Base-by-base conservation (phyloP, 2,329 filamentous ascomycete species). In the Alternaria incomplexa region DNA sequence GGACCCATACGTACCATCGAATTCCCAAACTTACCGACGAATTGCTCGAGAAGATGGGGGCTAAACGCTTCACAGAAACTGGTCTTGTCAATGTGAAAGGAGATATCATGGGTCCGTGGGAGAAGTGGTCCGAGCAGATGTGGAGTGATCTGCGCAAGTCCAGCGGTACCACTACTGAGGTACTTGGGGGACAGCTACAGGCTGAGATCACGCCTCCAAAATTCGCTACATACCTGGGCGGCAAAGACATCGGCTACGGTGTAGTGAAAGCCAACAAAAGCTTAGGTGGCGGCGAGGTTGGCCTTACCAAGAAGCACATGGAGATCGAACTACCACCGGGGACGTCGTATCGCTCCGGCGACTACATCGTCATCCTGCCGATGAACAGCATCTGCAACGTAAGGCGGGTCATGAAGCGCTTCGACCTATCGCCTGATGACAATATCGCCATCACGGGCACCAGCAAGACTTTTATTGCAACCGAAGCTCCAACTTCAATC, bases 321-420 rank as follows among this genome's bases (percentile, higher is more conserved):
- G 59, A 75, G 45, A 68, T 76, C 28, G 59, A 71, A 47, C 68
- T 75, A 23, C 81, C 81, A 3, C 61, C 70, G 6, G 77, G 73
- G 0, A 75, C 86, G 80, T 84, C 83, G 0, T 94, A 93, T 77
- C 83, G 85, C 48, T 85, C 89, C 2, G 91, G 91, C 12, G 91
- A 94, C 74, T 93, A 94, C 74, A 84, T 94, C 1, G 89, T 90
- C 0, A 82, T 93, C 3, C 82, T 93, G 1, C 91, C 91, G 0
- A 79, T 91, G 26, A 94, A 93, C 76, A 56, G 51, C 20, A 47
- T 59, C 3, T 43, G 52, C 12, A 67, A 52, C n/a, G 65, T 65
- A n/a, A 57, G 56, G n/a, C 68, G 72, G 6, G 63, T 70, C 22
- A 43, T 70, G 22, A 63, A 59, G 20, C 64, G 63, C 32, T 74